A percentile compares a stretch with the other conserved stretches of the same genome.
Evolutionary conservation across 805 yeast genomes (phyloP).

Genomic region (Maudiozyma bulderi): DNA sequence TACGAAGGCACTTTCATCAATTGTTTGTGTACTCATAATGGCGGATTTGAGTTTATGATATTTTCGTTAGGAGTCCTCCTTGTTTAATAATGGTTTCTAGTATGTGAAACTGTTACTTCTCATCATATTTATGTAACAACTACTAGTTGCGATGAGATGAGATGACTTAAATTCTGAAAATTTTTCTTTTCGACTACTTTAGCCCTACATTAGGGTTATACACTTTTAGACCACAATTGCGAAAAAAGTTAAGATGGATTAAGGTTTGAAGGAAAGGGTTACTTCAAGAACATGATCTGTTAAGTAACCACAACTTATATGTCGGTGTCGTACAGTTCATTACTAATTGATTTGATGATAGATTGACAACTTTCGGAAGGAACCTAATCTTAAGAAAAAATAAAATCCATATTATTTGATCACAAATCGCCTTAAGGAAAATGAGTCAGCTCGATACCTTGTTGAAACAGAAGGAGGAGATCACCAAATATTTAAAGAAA

Average conservation of each 20-base stretch:
- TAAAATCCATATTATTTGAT: background rate
- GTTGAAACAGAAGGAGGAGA: constrained; percentile 16
- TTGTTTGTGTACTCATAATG: constrained; percentile 3
- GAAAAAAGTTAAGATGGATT: background rate
- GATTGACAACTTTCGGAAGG: too few relatives aligned
- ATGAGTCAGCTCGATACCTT: constrained; percentile 13
- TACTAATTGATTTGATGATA: too few relatives aligned
- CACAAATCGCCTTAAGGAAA: background rate
- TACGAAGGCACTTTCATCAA: constrained; percentile 41
- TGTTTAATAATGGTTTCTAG: too few relatives aligned
- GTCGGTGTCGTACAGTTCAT: too few relatives aligned
- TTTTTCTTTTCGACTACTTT: background rate
- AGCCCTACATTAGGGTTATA: background rate
- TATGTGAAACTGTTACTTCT: too few relatives aligned
- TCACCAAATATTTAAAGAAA: constrained; percentile 14
- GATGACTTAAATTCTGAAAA: background rate
- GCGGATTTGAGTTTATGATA: background rate
- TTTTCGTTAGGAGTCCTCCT: too few relatives aligned
- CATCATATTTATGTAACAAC: too few relatives aligned
- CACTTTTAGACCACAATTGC: background rate
- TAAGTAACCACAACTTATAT: too few relatives aligned
- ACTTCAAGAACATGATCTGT: too few relatives aligned
- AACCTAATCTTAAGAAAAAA: background rate
- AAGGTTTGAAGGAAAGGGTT: too few relatives aligned
- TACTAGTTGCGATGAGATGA: constrained; percentile 1